Evolutionary conservation across 2,329 filamentous ascomycete species (phyloP).

Genomic region (Lasiodiplodia hormozganensis): DNA sequence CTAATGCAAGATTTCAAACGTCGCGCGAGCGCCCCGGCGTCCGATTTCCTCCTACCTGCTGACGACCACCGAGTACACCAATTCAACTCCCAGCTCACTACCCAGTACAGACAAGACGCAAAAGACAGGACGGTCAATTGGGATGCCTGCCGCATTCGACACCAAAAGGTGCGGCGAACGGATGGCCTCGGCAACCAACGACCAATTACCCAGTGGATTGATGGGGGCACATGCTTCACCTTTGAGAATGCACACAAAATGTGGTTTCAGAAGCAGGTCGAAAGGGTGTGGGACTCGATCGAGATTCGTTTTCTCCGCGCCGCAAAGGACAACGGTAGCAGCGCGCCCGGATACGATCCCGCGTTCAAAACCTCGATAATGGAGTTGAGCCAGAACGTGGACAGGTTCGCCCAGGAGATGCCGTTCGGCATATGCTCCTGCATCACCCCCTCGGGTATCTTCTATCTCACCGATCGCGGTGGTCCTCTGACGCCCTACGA

Average conservation of each 20-base stretch:
- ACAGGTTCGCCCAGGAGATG: conserved; percentile 59
- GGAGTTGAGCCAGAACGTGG: conserved; percentile 77
- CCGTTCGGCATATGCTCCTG: conserved; percentile 68
- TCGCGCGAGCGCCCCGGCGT: conserved; percentile 66
- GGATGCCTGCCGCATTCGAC: conserved; percentile 65
- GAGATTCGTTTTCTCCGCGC: conserved; percentile 67
- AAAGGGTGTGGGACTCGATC: conserved; percentile 70
- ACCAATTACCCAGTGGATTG: conserved; percentile 67
- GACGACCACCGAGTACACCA: conserved; percentile 63
- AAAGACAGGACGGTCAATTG: conserved; percentile 52
- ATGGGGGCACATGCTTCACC: conserved; percentile 59
- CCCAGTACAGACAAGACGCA: background rate
- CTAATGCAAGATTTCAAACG: conserved; percentile 59
- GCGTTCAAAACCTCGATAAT: conserved; percentile 62
- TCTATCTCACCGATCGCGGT: conserved; percentile 66
- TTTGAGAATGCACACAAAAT: conserved; percentile 63
- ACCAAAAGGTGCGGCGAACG: conserved; percentile 61
- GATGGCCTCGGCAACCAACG: conserved; percentile 60
- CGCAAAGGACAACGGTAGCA: conserved; percentile 37
- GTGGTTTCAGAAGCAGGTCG: conserved; percentile 60
- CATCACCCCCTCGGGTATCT: conserved; percentile 70
- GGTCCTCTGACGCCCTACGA: conserved; percentile 69
- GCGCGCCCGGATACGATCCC: conserved; percentile 60
- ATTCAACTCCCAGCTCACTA: conserved; percentile 37
- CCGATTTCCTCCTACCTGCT: conserved; percentile 65